Conservation (phyloP, 2,329 filamentous ascomycete species). For the Monilinia fructicola region DNA sequence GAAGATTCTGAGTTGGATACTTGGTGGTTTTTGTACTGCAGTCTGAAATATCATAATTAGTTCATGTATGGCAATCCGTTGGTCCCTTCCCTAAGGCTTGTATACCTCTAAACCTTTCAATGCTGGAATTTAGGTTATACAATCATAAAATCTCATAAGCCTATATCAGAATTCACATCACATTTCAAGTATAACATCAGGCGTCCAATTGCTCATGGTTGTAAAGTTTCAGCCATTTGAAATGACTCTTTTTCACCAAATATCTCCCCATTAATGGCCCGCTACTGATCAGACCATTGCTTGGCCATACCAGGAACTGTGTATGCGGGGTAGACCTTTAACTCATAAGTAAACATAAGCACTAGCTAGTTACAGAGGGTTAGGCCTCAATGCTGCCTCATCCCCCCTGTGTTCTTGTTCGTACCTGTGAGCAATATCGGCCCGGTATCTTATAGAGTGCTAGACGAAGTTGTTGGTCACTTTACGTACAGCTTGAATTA, state of each 20-base stretch:
- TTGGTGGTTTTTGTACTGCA: neutral
- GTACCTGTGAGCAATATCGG: neutral
- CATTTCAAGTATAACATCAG: neutral
- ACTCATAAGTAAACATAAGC: neutral
- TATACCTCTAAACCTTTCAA: no score
- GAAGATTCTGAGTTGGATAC: neutral
- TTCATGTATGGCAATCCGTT: no score
- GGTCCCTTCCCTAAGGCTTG: no score
- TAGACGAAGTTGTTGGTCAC: neutral
- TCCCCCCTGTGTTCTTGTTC: neutral
- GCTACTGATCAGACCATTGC: neutral
- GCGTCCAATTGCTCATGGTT: neutral
- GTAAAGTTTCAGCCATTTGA: neutral
- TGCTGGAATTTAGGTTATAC: no score
- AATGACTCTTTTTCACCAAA: neutral
- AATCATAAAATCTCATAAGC: no score
- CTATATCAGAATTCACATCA: neutral
- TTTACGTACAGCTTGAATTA: slow-evolving; percentile 10
- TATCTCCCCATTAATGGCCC: neutral
- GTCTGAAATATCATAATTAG: no score
- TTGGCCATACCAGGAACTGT: neutral
- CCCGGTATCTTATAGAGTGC: neutral
- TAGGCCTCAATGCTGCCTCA: no score
- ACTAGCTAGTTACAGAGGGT: neutral
- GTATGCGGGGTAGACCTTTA: neutral